Percentiles rank a stretch among this genome's conserved stretches.
Evolutionary conservation across 495 filamentous ascomycete species (phyloP).

Genomic region (Penicillium argentinense): DNA sequence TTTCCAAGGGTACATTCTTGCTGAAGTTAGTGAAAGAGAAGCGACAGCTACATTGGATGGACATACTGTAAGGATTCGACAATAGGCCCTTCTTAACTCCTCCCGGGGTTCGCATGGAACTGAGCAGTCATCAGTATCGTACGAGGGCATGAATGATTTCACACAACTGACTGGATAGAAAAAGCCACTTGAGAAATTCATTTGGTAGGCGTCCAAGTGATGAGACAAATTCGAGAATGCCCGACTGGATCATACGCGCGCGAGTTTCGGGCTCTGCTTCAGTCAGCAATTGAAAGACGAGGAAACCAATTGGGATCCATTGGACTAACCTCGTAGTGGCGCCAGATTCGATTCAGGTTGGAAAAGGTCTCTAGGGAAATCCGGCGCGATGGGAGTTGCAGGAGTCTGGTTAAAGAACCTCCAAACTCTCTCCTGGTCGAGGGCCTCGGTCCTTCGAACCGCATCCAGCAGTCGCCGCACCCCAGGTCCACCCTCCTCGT

Average conservation of each 20-base stretch:
- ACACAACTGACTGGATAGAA: slow-evolving; percentile 51
- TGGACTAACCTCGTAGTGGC: slow-evolving; percentile 38
- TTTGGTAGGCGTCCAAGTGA: slow-evolving; percentile 59
- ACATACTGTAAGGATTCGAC: slow-evolving; percentile 49
- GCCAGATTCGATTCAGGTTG: slow-evolving; percentile 22
- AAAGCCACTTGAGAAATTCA: slow-evolving; percentile 71
- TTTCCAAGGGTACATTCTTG: slow-evolving; percentile 22
- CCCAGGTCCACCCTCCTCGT: slow-evolving; percentile 51
- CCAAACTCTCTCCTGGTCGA: slow-evolving; percentile 58
- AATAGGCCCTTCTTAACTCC: slow-evolving; percentile 65
- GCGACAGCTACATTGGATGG: not conserved
- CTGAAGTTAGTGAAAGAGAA: slow-evolving; percentile 1
- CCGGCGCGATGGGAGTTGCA: slow-evolving; percentile 30
- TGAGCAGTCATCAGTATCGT: slow-evolving; percentile 16
- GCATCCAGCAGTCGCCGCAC: slow-evolving; percentile 64
- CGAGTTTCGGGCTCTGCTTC: slow-evolving; percentile 47
- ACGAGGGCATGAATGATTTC: not conserved
- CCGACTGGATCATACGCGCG: slow-evolving; percentile 66
- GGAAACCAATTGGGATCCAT: not conserved
- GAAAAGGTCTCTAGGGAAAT: slow-evolving; percentile 37
- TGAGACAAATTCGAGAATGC: slow-evolving; percentile 62
- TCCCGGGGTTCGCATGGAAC: slow-evolving; percentile 59
- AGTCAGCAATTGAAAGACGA: slow-evolving; percentile 13
- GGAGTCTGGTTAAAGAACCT: slow-evolving; percentile 59
- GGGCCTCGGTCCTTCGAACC: slow-evolving; percentile 72